These are phyloP conservation scores for Cladosporium sp. DNA, from an alignment of 2,329 filamentous ascomycete species.

Conservation along the genomic window DNA sequence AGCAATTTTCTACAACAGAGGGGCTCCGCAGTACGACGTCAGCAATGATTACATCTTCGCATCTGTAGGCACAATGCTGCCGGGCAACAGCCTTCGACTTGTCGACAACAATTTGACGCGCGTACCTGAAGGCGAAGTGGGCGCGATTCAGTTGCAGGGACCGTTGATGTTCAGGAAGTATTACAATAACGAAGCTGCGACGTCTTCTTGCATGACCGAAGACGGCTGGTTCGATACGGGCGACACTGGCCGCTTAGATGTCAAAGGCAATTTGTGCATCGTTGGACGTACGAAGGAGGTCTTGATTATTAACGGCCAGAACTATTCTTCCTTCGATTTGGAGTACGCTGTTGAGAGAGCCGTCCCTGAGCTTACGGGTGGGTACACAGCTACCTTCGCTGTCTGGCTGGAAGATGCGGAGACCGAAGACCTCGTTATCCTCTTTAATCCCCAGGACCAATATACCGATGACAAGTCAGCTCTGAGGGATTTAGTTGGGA, in stretches of 20 bases:
- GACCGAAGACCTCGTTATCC: conserved; percentile 17
- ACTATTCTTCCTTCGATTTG: conserved; percentile 20
- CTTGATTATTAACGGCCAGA: conserved; percentile 21
- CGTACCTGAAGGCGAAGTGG: neutral
- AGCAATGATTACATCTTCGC: conserved; percentile 15
- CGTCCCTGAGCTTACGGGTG: conserved; percentile 14
- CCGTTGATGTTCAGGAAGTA: conserved; percentile 35
- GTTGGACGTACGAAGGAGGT: conserved; percentile 20
- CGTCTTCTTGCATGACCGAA: conserved; percentile 28
- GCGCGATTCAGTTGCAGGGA: neutral
- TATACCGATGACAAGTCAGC: conserved; percentile 13
- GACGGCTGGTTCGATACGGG: conserved; percentile 34
- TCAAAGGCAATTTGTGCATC: conserved; percentile 17
- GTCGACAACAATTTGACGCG: neutral
- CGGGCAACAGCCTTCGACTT: neutral
- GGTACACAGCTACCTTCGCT: conserved; percentile 19
- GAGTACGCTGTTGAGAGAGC: conserved; percentile 19
- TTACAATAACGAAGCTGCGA: conserved; percentile 30
- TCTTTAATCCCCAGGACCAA: conserved; percentile 16
- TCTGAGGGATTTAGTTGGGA: conserved; percentile 14
- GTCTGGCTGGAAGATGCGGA: conserved; percentile 17
- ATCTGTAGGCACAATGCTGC: conserved; percentile 12
- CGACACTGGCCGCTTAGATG: conserved; percentile 19
- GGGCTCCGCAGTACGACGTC: conserved; percentile 16
- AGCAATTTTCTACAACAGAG: conserved; percentile 20